A percentile compares a stretch with the other conserved stretches of the same genome.
Evolutionary conservation across 2,329 filamentous ascomycete species (phyloP).

Genomic region (Fusarium multiceps): DNA sequence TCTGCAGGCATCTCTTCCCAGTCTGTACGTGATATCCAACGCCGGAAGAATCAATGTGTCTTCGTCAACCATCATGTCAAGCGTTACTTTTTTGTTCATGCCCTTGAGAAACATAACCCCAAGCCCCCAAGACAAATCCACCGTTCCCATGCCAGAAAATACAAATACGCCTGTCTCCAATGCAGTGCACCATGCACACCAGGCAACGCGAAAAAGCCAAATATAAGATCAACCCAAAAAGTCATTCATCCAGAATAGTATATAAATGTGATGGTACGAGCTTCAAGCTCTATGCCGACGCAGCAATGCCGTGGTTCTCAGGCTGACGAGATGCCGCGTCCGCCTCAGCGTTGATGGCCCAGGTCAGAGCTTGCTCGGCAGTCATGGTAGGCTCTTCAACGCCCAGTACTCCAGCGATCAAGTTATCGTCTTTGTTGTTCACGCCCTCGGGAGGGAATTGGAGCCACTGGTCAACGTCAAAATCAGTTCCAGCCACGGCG

Average conservation of each 20-base stretch:
- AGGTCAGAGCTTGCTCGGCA: constrained; percentile 46
- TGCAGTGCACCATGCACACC: constrained; percentile 34
- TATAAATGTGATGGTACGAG: not conserved
- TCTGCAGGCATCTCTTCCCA: constrained; percentile 19
- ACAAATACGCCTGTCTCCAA: constrained; percentile 38
- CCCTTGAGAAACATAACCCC: constrained; percentile 25
- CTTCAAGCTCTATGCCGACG: constrained; percentile 29
- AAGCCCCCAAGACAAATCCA: constrained; percentile 9
- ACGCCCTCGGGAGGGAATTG: constrained; percentile 66
- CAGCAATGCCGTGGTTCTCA: constrained; percentile 32
- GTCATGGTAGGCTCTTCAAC: constrained; percentile 45
- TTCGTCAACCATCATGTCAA: constrained; percentile 42
- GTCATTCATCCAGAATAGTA: not conserved
- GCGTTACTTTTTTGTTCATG: constrained; percentile 39
- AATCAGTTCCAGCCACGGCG: constrained; percentile 62
- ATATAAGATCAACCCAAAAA: constrained; percentile 21
- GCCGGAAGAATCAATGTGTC: constrained; percentile 34
- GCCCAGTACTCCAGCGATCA: constrained; percentile 51
- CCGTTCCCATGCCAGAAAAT: constrained; percentile 22
- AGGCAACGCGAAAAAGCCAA: constrained; percentile 30
- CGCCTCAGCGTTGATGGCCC: constrained; percentile 46
- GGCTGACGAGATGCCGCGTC: constrained; percentile 32
- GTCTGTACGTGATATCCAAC: constrained; percentile 34
- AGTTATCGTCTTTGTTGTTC: constrained; percentile 53
- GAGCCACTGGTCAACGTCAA: constrained; percentile 70